These are phyloP conservation scores for Candida tetrigidarum DNA, from an alignment of 1,139 yeast genomes.

Conservation along the genomic window DNA sequence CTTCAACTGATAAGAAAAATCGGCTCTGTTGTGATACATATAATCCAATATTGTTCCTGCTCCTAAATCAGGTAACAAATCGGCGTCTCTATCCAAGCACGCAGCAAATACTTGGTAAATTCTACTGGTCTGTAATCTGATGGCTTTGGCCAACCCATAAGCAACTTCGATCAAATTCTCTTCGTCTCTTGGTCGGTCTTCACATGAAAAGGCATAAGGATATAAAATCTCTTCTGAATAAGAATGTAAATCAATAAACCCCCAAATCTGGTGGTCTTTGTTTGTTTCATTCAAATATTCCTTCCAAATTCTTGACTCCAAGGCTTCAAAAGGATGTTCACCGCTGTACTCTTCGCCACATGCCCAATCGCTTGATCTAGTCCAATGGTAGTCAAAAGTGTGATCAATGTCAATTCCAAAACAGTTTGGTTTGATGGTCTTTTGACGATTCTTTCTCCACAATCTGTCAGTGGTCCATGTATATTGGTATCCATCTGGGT, in stretches of 20 bases:
- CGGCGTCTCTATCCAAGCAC: conserved; percentile 76
- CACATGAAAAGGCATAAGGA: conserved; percentile 84
- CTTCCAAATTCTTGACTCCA: conserved; percentile 70
- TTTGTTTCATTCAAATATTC: conserved; percentile 64
- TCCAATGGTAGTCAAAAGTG: conserved; percentile 79
- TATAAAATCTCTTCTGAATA: conserved; percentile 82
- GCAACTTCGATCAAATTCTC: conserved; percentile 83
- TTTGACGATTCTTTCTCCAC: conserved; percentile 90
- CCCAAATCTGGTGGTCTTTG: conserved; percentile 64
- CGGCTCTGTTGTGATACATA: conserved; percentile 82
- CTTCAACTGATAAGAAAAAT: conserved; percentile 84
- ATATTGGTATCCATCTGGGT: conserved; percentile 90
- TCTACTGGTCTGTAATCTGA: conserved; percentile 64
- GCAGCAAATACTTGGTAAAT: conserved; percentile 74
- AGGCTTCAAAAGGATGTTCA: conserved; percentile 73
- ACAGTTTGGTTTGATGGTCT: conserved; percentile 68
- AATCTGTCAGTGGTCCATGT: conserved; percentile 81
- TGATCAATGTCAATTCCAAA: conserved; percentile 88
- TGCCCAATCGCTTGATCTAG: conserved; percentile 63
- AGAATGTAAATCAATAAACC: conserved; percentile 82
- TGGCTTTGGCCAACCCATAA: conserved; percentile 77
- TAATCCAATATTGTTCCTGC: conserved; percentile 83
- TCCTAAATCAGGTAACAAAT: conserved; percentile 72
- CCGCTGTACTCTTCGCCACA: conserved; percentile 89
- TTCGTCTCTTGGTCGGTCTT: conserved; percentile 72